Conservation (phyloP, 139 green algal species). For the Astrephomene gubernaculifera region DNA sequence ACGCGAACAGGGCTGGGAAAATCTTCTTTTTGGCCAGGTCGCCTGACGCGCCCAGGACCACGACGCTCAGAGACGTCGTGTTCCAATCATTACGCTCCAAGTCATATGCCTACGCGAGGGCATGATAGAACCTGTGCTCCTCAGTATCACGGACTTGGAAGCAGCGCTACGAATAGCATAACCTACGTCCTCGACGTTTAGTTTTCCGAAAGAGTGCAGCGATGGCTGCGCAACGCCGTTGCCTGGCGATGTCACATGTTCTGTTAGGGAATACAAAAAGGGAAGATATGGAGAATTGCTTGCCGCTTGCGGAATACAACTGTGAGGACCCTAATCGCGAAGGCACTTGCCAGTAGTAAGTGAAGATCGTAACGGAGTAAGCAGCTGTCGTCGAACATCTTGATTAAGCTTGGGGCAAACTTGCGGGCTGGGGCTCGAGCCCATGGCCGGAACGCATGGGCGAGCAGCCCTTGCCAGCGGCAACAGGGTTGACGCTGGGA, state of each 20-base stretch:
- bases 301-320: neutral
- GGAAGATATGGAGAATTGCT: neutral
- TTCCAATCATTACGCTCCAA: slow-evolving; percentile 47
- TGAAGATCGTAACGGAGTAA: neutral
- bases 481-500: neutral
- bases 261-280: neutral
- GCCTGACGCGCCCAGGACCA: slow-evolving; percentile 94
- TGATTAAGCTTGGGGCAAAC: neutral
- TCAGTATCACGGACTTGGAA: too few species aligned
- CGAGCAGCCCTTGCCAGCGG: neutral
- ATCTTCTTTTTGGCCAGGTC: slow-evolving; percentile 99
- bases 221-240: neutral
- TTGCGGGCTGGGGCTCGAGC: neutral
- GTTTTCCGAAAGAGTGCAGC: slow-evolving; percentile 12
- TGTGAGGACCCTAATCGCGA: neutral
- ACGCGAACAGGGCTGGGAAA: slow-evolving; percentile 95
- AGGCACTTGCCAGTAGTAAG: neutral
- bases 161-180: neutral
- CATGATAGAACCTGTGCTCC: too few species aligned
- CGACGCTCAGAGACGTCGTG: slow-evolving; percentile 73
- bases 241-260: neutral
- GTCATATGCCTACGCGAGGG: slow-evolving; percentile 36
- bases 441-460: neutral
- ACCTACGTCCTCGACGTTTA: slow-evolving; percentile 31
- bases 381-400: neutral